A percentile compares a stretch with the other conserved stretches of the same genome.
These are phyloP conservation scores for Musa schizocarpa DNA, from an alignment of 176 grass and related monocot species.

Conservation along the genomic window DNA sequence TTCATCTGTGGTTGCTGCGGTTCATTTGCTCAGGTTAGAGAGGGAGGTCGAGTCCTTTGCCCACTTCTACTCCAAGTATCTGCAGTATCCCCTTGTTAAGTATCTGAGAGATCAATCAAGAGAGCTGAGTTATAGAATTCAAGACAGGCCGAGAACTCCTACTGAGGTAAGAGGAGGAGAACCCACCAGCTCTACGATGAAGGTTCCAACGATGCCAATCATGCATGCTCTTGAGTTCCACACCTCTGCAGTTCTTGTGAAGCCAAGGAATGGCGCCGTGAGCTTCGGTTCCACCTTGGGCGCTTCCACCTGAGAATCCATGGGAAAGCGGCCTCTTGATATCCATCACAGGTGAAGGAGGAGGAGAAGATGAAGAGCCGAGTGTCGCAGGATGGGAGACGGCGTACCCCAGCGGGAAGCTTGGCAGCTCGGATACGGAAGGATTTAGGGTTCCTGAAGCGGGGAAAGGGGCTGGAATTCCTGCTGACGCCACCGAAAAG, in stretches of 20 bases:
- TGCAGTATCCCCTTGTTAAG: slow-evolving; percentile 62
- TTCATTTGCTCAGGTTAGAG: slow-evolving; percentile 14
- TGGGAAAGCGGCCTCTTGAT: too few relatives aligned
- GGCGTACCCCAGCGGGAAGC: slow-evolving; percentile 55
- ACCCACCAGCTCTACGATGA: slow-evolving; percentile 73
- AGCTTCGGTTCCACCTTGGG: slow-evolving; percentile 69
- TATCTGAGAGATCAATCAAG: slow-evolving; percentile 31
- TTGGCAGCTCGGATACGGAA: slow-evolving; percentile 44
- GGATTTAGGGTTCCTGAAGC: slow-evolving; percentile 11
- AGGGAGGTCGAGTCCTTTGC: slow-evolving; percentile 76
- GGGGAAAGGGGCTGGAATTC: slow-evolving; percentile 17
- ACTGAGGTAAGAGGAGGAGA: background rate
- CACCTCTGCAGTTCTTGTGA: slow-evolving; percentile 72
- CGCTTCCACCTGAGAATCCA: slow-evolving; percentile 26
- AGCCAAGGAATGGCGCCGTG: slow-evolving; percentile 62
- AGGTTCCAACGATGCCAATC: slow-evolving; percentile 68
- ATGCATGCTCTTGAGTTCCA: slow-evolving; percentile 88
- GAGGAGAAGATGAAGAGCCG: background rate
- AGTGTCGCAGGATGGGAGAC: background rate
- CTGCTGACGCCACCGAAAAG: background rate
- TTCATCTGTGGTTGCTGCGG: too few relatives aligned
- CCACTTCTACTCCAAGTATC: slow-evolving; percentile 65
- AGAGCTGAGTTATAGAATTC: background rate
- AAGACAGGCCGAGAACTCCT: background rate
- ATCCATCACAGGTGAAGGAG: background rate